Evolutionary conservation across 352 stramenopile species (phyloP), one percentile per base, ranked within the genome.

Genomic region (Phytophthora rubi): DNA sequence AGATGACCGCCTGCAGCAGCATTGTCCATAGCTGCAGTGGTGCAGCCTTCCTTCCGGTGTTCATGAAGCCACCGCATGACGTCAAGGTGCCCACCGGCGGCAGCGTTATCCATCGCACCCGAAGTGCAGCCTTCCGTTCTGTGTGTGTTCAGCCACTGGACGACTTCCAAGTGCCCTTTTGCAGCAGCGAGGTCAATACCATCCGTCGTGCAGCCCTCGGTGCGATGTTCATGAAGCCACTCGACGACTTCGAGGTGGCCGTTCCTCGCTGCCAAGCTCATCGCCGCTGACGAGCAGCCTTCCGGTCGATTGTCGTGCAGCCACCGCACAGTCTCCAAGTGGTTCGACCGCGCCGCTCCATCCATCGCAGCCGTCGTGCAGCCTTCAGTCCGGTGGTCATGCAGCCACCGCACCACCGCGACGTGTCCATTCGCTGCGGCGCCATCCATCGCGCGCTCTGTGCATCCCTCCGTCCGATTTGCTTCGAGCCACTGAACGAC

Each of bases 141-240:
- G 48, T 84, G 52, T 28, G 16, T 16, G 21, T 91, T 75, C 15
- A 91, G 69, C 76, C 77, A 90, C 54, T 79, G 26, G 2, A 89
- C 60, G 8, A 89, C 68, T 6, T 67, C 37, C 18, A 90, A 59
- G 35, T 88, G 68, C 15, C 80, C 80, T 7, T 79, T 71, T 2
- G 67, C 59, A 12, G 68, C 68, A 4, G 62, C 62, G 49, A 75
- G 58, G 16, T 75, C 68, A 56, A 71, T 75, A 8, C 62, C 68
- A 28, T 71, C 68, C 15, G 62, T 52, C 26, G 68, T 63, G 23
- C 68, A 70, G 44, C 62, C 68, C 26, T 75, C 68, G 26, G 30
- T n/a, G 10, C 68, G 55, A 35, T 71, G 15, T 45, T 48, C 44
- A 58, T 75, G 68, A 15, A 75, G 30, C 68, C 68, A 75, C 15